phyloP scores from a whole-genome alignment of 768 basidiomycete genomes.

The Postia placenta region DNA sequence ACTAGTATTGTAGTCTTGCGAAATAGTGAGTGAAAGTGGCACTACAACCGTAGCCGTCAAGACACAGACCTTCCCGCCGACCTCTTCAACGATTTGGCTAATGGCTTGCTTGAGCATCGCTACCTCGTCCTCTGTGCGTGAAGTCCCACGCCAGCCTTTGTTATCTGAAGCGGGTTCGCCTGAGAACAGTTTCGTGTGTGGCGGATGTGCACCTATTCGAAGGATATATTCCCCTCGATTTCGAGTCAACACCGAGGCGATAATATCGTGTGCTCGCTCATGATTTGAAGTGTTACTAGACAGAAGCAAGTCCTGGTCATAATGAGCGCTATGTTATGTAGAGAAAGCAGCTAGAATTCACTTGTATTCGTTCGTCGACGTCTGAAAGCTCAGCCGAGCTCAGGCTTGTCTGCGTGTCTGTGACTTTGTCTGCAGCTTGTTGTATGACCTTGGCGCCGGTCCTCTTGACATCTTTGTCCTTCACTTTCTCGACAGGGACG shows the following conservation, averaged over 20 bases:
- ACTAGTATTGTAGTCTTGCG: constrained; percentile 52
- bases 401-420: constrained; percentile 1
- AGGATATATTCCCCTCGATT: constrained; percentile 70
- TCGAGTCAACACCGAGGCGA: constrained; percentile 63
- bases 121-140: constrained; percentile 47
- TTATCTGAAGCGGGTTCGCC: constrained; percentile 41
- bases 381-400: constrained; percentile 25
- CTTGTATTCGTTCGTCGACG: constrained; percentile 51
- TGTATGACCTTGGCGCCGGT: constrained; percentile 29
- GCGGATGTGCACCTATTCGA: constrained; percentile 64
- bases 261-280: constrained; percentile 53
- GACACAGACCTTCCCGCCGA: constrained; percentile 66
- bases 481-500: constrained; percentile 22
- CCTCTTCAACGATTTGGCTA: constrained; percentile 55
- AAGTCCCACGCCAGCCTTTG: constrained; percentile 49
- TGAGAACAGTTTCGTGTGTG: constrained; percentile 47
- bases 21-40: too few relatives aligned
- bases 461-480: constrained; percentile 29
- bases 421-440: constrained; percentile 12
- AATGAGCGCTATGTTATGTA: too few relatives aligned
- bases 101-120: constrained; percentile 39
- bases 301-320: too few relatives aligned
- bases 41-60: neutral
- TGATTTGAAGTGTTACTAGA: constrained; percentile 36
- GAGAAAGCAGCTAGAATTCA: too few relatives aligned